phyloP scores from a whole-genome alignment of 306 rosid genomes.

The Dalbergia cochinchinensis region DNA sequence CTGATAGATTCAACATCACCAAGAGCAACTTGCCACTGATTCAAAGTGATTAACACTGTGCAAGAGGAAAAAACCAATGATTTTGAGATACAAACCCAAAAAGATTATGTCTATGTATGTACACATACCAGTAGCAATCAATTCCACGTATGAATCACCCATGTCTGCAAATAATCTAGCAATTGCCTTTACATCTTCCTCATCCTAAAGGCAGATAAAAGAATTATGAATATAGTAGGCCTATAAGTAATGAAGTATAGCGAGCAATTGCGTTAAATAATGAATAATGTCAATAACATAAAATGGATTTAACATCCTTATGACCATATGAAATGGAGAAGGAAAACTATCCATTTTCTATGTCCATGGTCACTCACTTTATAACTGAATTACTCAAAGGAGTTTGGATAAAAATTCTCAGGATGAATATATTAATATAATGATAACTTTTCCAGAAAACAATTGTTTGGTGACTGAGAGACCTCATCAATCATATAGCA shows the following conservation, averaged over 20 bases:
- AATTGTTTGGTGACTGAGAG: not conserved
- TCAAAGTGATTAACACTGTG: constrained; percentile 37
- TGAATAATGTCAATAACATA: not conserved
- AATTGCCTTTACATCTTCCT: constrained; percentile 99
- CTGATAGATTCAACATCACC: constrained; percentile 33
- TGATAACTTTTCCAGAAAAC: not conserved
- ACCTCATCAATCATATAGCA: constrained; percentile 37
- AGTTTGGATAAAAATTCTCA: not conserved
- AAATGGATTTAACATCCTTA: not conserved
- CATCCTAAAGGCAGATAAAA: constrained; percentile 71
- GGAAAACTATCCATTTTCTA: constrained; percentile 32
- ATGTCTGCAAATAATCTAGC: constrained; percentile 97
- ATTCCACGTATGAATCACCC: constrained; percentile 97
- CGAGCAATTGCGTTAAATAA: constrained; percentile 15
- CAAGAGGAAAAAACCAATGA: constrained; percentile 45
- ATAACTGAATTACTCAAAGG: constrained; percentile 7
- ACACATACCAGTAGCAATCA: constrained; percentile 83
- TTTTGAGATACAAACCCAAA: constrained; percentile 24
- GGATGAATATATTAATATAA: not conserved
- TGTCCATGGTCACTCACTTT: constrained; percentile 14
- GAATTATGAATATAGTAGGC: constrained; percentile 25
- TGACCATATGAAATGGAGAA: constrained; percentile 16
- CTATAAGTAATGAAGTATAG: constrained; percentile 20
- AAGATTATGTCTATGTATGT: not conserved
- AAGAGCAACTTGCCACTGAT: constrained; percentile 21